These are phyloP conservation scores for Leucoagaricus sp. DNA, from an alignment of 1,284 basidiomycete genomes.

Conservation along the genomic window DNA sequence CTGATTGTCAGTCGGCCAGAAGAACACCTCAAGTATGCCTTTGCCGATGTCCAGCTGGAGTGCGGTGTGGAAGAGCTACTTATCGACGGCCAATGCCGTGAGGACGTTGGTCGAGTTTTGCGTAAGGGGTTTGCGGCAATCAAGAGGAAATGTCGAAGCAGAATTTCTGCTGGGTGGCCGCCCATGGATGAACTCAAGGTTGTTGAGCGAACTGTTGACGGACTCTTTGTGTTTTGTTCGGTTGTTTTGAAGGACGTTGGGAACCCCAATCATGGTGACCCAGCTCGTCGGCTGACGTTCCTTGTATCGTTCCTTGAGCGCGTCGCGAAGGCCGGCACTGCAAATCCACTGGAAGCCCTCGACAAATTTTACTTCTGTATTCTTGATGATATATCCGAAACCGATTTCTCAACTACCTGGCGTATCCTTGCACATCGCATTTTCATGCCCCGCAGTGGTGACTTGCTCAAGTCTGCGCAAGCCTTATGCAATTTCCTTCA, in stretches of 20 bases:
- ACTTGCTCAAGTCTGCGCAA: background rate
- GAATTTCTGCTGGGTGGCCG: no score
- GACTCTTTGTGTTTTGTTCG: background rate
- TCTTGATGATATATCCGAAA: background rate
- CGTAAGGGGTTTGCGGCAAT: background rate
- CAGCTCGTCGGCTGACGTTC: background rate
- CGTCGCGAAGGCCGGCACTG: no score
- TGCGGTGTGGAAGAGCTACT: background rate
- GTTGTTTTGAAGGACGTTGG: background rate
- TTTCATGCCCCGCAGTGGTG: no score
- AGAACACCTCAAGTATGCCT: background rate
- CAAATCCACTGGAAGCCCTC: background rate
- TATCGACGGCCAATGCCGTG: background rate
- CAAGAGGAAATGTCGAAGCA: no score
- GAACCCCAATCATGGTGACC: background rate
- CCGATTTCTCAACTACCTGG: background rate
- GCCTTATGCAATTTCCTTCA: background rate
- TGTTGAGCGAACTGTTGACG: no score
- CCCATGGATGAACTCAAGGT: no score
- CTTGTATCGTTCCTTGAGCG: background rate
- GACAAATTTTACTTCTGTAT: background rate
- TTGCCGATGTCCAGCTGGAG: background rate
- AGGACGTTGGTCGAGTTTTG: background rate
- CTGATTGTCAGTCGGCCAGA: slow-evolving; percentile 21
- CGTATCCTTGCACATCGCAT: slow-evolving; percentile 1